Evolutionary conservation across 2,329 filamentous ascomycete species (phyloP), one percentile per base, ranked within the genome.

Genomic region (Emergomyces pasteurianus): DNA sequence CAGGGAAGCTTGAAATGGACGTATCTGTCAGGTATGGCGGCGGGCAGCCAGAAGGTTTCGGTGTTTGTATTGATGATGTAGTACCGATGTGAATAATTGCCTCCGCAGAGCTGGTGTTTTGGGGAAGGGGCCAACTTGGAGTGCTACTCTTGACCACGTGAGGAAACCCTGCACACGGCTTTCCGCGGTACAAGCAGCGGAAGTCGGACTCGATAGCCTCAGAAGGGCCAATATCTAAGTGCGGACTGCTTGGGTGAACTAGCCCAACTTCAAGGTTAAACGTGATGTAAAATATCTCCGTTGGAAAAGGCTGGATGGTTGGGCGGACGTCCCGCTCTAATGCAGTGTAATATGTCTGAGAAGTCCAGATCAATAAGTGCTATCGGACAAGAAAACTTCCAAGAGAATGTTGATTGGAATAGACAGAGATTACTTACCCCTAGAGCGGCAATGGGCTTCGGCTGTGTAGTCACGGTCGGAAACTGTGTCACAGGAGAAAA

Each of bases 281-380:
- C 9, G 50, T 52, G 14, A 59, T 26, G 52, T 61, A 60, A 10
- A 50, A 50, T 26, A 61, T 61, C 16, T 61, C 36, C 16, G 65
- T 63, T 31, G 70, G 67, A 36, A 71, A 72, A 26, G 72, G 71
- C 59, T 62, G 62, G 50, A 67, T 55, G 21, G 65, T 62, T 34
- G 49, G 4, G 21, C 58, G 60, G 6, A 57, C 60, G 28, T 59
- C 55, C 18, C 55, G 55, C 36, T 64, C 63, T 46, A 62, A 40
- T 14, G 18, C 23, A 14, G 59, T 59, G n/a, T 23, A 43, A 38
- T 58, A 53, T 59, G 7, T 42, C 23, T 58, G 60, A 26, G 10
- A 50, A n/a, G 18, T 26, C 16, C n/a, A 18, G 8, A 26, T 58
- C 18, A 58, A 28, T 23, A 36, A 23, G 26, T 1, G 23, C 26